A percentile compares a stretch with the other conserved stretches of the same genome.
phyloP scores from a whole-genome alignment of 176 grass and related monocot species.

The Chloris gayana region DNA sequence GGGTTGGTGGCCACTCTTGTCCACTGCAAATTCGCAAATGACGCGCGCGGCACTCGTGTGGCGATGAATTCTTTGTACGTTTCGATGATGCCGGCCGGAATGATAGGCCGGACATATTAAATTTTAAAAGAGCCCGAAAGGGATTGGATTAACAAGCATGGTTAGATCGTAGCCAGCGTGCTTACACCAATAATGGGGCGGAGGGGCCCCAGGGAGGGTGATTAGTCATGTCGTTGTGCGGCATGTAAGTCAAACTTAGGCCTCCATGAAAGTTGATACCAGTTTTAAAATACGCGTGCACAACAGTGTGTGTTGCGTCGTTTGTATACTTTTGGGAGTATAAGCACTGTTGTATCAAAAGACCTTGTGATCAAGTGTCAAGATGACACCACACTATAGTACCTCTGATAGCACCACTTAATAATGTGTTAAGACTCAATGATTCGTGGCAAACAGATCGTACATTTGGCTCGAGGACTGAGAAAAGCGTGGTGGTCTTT shows the following conservation, averaged over 20 bases:
- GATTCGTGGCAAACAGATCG: neutral
- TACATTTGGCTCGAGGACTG: neutral
- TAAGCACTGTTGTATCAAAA: no score
- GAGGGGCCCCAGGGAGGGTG: neutral
- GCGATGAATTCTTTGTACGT: neutral
- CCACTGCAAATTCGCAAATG: neutral
- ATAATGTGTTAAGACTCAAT: neutral
- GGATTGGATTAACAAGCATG: constrained; percentile 2
- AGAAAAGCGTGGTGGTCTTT: neutral
- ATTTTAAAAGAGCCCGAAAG: neutral
- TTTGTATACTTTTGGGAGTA: no score
- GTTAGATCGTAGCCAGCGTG: neutral
- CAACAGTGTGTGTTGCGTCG: neutral
- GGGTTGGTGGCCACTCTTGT: constrained; percentile 4
- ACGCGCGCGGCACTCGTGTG: neutral
- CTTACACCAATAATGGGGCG: neutral
- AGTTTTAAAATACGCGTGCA: neutral
- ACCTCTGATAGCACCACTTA: neutral
- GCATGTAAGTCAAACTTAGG: neutral
- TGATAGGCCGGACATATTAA: neutral
- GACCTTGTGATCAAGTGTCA: neutral
- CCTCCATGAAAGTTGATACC: neutral
- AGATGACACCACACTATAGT: no score
- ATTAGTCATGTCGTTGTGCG: neutral
- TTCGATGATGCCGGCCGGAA: neutral